Evolutionary conservation across 495 filamentous ascomycete genomes (phyloP).

Genomic region (Alectoria sarmentosa): DNA sequence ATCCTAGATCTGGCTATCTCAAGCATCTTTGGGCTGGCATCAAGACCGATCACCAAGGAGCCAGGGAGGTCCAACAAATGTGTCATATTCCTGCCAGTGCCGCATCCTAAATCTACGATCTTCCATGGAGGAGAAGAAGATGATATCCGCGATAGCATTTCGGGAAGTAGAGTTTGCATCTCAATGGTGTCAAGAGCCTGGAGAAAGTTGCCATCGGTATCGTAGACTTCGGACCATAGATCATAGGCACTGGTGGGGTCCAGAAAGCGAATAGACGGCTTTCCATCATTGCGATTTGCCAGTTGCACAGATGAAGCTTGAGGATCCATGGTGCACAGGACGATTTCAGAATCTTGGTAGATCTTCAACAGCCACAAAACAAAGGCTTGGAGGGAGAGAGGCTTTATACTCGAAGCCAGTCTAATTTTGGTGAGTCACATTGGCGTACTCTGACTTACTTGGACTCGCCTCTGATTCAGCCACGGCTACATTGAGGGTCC

Average conservation of each 20-base stretch:
- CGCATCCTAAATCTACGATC: conserved; percentile 57
- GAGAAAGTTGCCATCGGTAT: conserved; percentile 67
- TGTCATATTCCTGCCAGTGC: conserved; percentile 62
- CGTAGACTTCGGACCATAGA: conserved; percentile 52
- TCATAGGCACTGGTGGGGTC: conserved; percentile 33
- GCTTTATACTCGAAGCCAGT: no score
- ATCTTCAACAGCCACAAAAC: background rate
- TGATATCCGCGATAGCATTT: conserved; percentile 39
- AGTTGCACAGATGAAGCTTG: background rate
- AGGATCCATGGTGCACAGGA: background rate
- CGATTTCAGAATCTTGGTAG: background rate
- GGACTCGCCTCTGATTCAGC: background rate
- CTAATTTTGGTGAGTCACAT: no score
- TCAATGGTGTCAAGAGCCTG: conserved; percentile 60
- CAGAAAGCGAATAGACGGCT: conserved; percentile 1
- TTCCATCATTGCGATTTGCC: background rate
- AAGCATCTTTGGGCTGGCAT: conserved; percentile 49
- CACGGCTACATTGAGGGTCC: background rate
- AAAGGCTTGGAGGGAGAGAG: background rate
- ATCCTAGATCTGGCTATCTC: conserved; percentile 42
- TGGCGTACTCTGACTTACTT: no score
- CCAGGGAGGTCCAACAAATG: conserved; percentile 40
- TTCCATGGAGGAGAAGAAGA: conserved; percentile 30
- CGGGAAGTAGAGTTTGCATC: conserved; percentile 47
- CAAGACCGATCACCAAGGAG: conserved; percentile 39